Evolutionary conservation across 257 asterid species (phyloP).

Genomic region (Nyctanthes arbortristis): DNA sequence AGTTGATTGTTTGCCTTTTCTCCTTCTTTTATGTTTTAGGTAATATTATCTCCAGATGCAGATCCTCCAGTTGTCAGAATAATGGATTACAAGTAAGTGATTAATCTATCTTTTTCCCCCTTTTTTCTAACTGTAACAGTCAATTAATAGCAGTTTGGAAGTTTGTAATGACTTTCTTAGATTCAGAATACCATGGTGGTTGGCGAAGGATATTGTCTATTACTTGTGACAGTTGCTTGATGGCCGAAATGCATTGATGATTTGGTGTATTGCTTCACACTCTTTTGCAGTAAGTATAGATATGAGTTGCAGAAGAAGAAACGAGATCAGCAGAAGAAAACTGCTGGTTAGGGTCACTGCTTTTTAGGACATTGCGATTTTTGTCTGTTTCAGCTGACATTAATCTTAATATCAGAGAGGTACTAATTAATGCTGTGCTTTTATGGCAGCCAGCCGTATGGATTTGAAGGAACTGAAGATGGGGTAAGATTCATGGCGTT

Average conservation of each 20-base stretch:
- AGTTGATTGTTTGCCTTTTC: slow-evolving; percentile 22
- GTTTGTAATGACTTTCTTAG: slow-evolving; percentile 8
- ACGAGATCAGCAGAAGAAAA: slow-evolving; percentile 96
- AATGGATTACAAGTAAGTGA: slow-evolving; percentile 91
- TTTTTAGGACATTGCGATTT: slow-evolving; percentile 5
- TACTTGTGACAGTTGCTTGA: slow-evolving; percentile 2
- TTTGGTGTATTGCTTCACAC: slow-evolving; percentile 17
- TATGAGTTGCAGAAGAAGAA: slow-evolving; percentile 94
- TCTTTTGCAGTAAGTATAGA: slow-evolving; percentile 67
- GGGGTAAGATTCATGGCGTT: slow-evolving; percentile 63
- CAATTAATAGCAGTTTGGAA: not conserved
- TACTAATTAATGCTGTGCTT: slow-evolving; percentile 27
- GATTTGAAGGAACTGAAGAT: slow-evolving; percentile 96
- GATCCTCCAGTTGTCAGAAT: slow-evolving; percentile 93
- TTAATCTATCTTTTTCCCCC: no score
- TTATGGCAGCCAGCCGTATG: slow-evolving; percentile 79
- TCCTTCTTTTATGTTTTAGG: slow-evolving; percentile 46
- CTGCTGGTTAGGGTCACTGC: slow-evolving; percentile 49
- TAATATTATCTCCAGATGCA: slow-evolving; percentile 91
- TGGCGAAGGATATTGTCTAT: not conserved
- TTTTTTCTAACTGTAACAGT: no score
- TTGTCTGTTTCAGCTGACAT: slow-evolving; percentile 17
- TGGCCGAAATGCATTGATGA: slow-evolving; percentile 12
- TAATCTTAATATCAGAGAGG: slow-evolving; percentile 10
- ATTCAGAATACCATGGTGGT: not conserved